Evolutionary conservation across 2,329 filamentous ascomycete species (phyloP).

Genomic region (Thermothelomyces thermophilus): DNA sequence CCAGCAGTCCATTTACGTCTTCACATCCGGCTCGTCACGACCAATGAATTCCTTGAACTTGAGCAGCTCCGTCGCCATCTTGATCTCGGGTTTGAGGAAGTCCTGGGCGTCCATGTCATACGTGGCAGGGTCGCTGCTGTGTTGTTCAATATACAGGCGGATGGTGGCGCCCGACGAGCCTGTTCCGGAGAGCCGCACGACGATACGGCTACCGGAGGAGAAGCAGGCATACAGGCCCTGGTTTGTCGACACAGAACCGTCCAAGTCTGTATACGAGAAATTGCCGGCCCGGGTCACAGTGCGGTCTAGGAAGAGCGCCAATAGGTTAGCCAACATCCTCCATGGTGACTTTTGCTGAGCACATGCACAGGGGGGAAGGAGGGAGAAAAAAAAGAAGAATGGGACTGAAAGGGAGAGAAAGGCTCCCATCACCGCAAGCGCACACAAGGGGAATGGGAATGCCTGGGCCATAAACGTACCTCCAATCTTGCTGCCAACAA

Average conservation of each 20-base stretch:
- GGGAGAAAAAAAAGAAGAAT: neutral
- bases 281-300: constrained; percentile 87
- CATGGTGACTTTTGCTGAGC: neutral
- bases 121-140: constrained; percentile 72
- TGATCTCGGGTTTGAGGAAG: constrained; percentile 85
- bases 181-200: constrained; percentile 90
- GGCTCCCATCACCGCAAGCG: too few relatives aligned
- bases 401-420: neutral
- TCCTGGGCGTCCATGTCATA: constrained; percentile 83
- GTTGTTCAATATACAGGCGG: constrained; percentile 93
- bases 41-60: constrained; percentile 93
- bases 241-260: constrained; percentile 90
- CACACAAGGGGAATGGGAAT: too few relatives aligned
- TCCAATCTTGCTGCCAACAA: constrained; percentile 74
- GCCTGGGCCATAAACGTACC: constrained; percentile 41
- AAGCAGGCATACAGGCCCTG: constrained; percentile 95
- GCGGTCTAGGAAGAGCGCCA: constrained; percentile 43
- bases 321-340: constrained; percentile 22
- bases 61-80: constrained; percentile 74
- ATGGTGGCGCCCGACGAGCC: constrained; percentile 95
- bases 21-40: constrained; percentile 89
- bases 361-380: too few relatives aligned
- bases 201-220: constrained; percentile 88
- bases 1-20: constrained; percentile 58
- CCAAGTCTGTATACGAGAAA: constrained; percentile 98